Evolutionary conservation across 345 rosid genomes (phyloP), one percentile per base, ranked within the genome.

Genomic region (Populus tremula): DNA sequence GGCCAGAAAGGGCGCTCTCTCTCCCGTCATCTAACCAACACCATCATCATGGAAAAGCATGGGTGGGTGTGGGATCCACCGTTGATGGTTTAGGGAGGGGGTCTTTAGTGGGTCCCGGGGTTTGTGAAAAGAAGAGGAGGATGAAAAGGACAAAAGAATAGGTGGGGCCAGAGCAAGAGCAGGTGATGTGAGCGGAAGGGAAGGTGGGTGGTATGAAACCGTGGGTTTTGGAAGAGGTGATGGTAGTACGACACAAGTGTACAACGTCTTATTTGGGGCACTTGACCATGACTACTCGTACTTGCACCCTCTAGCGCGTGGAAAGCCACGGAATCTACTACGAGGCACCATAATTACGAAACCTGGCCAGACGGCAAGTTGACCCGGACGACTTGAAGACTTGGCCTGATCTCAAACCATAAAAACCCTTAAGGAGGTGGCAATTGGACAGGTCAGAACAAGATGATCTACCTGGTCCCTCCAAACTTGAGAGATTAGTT

Each of bases 221-320:
- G 71, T 79, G 79, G 81, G 83, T 64, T 69, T 29, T 23, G 29
- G 69, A 20, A 53, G 13, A 9, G 25, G 53, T 6, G 27, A 43
- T 1, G 20, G 2, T n/a, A 29, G 45, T 8, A 54, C 56, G 6
- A 13, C 17, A 47, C 62, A 18, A 23, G 50, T 29, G 25, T 13
- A 21, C 64, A 38, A 25, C 14, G 27, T n/a, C 25, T n/a, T 56
- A n/a, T 21, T 56, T 56, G 27, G 2, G 62, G 33, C 45, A 18
- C 25, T 3, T 77, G 43, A 14, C 27, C 8, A 50, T 35, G 12
- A 45, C 20, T 14, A 5, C 8, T 5, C 74, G 11, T 27, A 74
- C 76, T 67, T 54, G 70, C 77, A 67, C 31, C 39, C 68, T 17
- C 2, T 12, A 56, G 79, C 72, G 83, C 81, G 86, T 83, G 80